A percentile compares a stretch with the other conserved stretches of the same genome.
phyloP scores from a whole-genome alignment of 306 rosid species.

The Mimosa pudica region DNA sequence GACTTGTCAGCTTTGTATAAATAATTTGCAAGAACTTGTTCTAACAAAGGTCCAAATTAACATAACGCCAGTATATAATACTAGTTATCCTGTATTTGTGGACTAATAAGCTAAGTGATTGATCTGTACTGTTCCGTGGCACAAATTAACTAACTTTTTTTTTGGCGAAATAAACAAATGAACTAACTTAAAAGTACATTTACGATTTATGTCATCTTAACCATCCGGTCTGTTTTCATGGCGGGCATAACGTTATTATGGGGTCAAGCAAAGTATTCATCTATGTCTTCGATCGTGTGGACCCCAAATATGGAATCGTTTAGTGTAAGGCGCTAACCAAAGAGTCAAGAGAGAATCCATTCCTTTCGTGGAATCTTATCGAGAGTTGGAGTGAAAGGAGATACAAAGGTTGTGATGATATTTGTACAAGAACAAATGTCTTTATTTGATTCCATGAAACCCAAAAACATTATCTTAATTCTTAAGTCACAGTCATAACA shows the following conservation, averaged over 20 bases:
- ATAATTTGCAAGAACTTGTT: too few relatives aligned
- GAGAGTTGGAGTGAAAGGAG: not conserved
- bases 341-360: not conserved
- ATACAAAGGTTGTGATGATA: not conserved
- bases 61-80: not conserved
- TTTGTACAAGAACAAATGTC: not conserved
- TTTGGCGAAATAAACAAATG: not conserved
- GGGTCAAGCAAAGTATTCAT: too few relatives aligned
- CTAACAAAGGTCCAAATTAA: too few relatives aligned
- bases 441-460: slow-evolving; percentile 9
- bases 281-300: too few relatives aligned
- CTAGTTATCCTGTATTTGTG: not conserved
- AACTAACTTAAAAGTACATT: not conserved
- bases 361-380: not conserved
- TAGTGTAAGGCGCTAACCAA: not conserved
- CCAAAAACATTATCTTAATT: not conserved
- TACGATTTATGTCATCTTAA: not conserved
- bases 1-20: too few relatives aligned
- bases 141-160: not conserved
- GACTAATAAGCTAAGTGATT: too few relatives aligned
- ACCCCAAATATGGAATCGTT: too few relatives aligned
- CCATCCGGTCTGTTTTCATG: too few relatives aligned
- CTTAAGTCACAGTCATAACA: not conserved
- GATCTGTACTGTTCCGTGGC: not conserved
- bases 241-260: too few relatives aligned